Evolutionary conservation across 129 eudicot genomes (phyloP).

Genomic region (Tanacetum coccineum): DNA sequence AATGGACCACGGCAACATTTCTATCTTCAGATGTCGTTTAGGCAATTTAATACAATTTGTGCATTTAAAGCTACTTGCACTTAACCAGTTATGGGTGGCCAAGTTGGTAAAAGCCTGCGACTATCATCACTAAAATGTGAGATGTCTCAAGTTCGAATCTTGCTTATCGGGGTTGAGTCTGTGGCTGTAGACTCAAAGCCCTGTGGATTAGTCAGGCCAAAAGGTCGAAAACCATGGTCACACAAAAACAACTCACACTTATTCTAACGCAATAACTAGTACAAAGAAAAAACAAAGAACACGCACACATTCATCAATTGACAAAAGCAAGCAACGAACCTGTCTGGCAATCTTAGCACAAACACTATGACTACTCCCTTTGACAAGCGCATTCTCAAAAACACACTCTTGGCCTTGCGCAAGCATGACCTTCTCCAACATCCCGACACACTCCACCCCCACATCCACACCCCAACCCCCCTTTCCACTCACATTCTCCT

Average conservation of each 20-base stretch:
- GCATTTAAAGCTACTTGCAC: background rate
- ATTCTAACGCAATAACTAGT: background rate
- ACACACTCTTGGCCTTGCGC: slow-evolving; percentile 95
- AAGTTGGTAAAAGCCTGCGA: too few species aligned
- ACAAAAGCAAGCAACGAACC: slow-evolving; percentile 32
- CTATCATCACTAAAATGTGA: too few species aligned
- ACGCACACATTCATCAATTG: background rate
- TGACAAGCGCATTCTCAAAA: slow-evolving; percentile 75
- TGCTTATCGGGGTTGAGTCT: too few species aligned
- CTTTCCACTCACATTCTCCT: slow-evolving; percentile 62
- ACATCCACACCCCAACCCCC: slow-evolving; percentile 61
- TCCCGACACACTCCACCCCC: slow-evolving; percentile 82
- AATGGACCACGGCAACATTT: too few species aligned
- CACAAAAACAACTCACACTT: background rate
- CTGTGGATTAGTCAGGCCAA: too few species aligned
- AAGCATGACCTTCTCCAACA: slow-evolving; percentile 88
- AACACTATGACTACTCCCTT: slow-evolving; percentile 75
- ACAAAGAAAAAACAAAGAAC: background rate
- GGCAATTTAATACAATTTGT: background rate
- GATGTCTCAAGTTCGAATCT: too few species aligned
- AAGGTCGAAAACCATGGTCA: background rate
- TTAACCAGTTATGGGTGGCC: too few species aligned
- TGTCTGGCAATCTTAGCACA: slow-evolving; percentile 84
- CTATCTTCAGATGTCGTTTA: background rate
- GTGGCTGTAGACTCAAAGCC: too few species aligned